Percentiles rank a stretch among this genome's conserved stretches.
Evolutionary conservation across 306 rosid species (phyloP).

Genomic region (Rubus parviflorus): DNA sequence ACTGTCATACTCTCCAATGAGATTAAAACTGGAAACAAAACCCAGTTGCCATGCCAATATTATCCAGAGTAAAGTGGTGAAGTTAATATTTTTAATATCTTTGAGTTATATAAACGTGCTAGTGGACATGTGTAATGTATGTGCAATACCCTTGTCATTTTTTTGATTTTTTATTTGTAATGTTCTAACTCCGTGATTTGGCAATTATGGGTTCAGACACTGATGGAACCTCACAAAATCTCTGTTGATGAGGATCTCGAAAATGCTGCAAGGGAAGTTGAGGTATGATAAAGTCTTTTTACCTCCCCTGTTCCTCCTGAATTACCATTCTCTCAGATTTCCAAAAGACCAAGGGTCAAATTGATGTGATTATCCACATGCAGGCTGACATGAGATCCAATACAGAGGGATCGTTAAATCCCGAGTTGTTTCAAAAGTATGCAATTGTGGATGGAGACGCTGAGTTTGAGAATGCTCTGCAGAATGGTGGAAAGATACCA

Average conservation of each 20-base stretch:
- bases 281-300: slow-evolving; percentile 41
- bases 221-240: slow-evolving; percentile 70
- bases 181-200: slow-evolving; percentile 13
- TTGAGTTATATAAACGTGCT: background rate
- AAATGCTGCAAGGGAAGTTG: slow-evolving; percentile 73
- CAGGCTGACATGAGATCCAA: slow-evolving; percentile 63
- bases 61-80: background rate
- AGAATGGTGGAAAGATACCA: slow-evolving; percentile 46
- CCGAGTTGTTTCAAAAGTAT: slow-evolving; percentile 52
- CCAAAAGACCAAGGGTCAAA: slow-evolving; percentile 9
- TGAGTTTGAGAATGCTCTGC: slow-evolving; percentile 47
- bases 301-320: slow-evolving; percentile 4
- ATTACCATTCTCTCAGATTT: background rate
- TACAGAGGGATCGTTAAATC: slow-evolving; percentile 41
- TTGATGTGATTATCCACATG: slow-evolving; percentile 17
- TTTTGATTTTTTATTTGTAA: no score
- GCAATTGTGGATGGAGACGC: slow-evolving; percentile 57
- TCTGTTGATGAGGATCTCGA: slow-evolving; percentile 81
- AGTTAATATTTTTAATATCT: background rate
- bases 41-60: no score
- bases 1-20: background rate
- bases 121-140: background rate
- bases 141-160: background rate
- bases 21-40: background rate
- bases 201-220: slow-evolving; percentile 47